Base-by-base conservation (phyloP, 2,329 filamentous ascomycete genomes). In the Alternaria gaisen region DNA sequence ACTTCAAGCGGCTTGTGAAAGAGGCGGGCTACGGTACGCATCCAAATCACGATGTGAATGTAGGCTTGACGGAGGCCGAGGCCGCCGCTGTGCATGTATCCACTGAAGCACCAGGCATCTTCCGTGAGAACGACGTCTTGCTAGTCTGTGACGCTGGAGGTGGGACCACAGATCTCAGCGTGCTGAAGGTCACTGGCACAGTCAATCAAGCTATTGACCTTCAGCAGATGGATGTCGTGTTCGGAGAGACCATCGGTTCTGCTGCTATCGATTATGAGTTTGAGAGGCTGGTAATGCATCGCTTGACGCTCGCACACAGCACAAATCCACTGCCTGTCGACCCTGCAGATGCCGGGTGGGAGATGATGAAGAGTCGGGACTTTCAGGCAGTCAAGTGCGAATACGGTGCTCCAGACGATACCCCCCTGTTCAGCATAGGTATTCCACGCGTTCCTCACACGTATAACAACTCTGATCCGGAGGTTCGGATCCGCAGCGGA, bases 31-130 rank as follows among this genome's bases (percentile, higher is more conserved):
- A 86, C 61, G 85, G 83, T 4, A 59, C 65, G 5, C 64, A 66
- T n/a, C 59, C 63, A 0, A 66, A 72, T 28, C 83, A 85, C 67
- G 71, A 61, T 3, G 77, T 80, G 4, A 72, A 61, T 0, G 82
- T 85, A 51, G 82, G 82, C 0, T 72, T 86, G 16, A 86, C 84
- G 0, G 84, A 86, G 70, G 84, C 84, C 0, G 84, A 86, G 66
- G 84, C 84, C 5, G 83, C 84, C 3, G 84, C 84, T 26, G 83
- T 86, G 1, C 81, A 84, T 69, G 80, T 81, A 0, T 80, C 81
- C 0, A 74, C 70, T 20, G 72, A 78, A 64, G 69, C 75, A 4
- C 71, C 75, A 2, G 75, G 75, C 9, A 75, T 78, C 9, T 79
- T 78, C 30, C 65, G 64, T 64, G 75, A 77, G 30, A 71, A 79